These are phyloP conservation scores for Stephanocyclus meneghinianus DNA, from an alignment of 352 stramenopile species.

Conservation along the genomic window DNA sequence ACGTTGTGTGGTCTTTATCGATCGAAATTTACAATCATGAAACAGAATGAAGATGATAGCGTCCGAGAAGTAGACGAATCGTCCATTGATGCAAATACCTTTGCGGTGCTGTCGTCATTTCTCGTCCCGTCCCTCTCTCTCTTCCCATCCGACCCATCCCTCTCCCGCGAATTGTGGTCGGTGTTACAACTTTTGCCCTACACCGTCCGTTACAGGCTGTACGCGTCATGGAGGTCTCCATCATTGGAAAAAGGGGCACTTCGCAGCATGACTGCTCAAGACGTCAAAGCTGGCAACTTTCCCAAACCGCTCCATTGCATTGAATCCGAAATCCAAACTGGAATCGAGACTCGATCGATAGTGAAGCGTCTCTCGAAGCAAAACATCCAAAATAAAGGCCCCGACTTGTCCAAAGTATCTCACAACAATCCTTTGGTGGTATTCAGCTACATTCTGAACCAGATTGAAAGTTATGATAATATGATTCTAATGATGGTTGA, in stretches of 20 bases:
- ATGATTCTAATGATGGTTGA: constrained; percentile 94
- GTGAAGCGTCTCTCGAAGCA: constrained; percentile 81
- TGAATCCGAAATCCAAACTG: constrained; percentile 72
- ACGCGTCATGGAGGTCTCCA: constrained; percentile 64
- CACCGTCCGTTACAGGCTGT: constrained; percentile 69
- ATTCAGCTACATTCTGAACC: constrained; percentile 91
- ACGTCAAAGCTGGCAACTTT: constrained; percentile 24
- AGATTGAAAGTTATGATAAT: constrained; percentile 97
- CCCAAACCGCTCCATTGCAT: constrained; percentile 64
- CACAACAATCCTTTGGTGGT: constrained; percentile 92
- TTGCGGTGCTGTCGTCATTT: constrained; percentile 44
- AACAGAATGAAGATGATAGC: neutral
- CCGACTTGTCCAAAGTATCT: constrained; percentile 84
- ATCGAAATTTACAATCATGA: constrained; percentile 15
- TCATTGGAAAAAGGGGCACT: constrained; percentile 62
- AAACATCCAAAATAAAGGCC: constrained; percentile 74
- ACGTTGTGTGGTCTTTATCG: constrained; percentile 63
- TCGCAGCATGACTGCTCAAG: constrained; percentile 14
- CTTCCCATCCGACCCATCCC: constrained; percentile 60
- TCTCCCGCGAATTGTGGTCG: constrained; percentile 71
- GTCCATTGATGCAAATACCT: constrained; percentile 35
- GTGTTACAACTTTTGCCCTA: constrained; percentile 73
- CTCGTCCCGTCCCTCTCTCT: constrained; percentile 69
- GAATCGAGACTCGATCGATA: constrained; percentile 62
- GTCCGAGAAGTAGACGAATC: neutral